Evolutionary conservation across 2,329 filamentous ascomycete species (phyloP), one percentile per base, ranked within the genome.

Genomic region (Raffaelea albimanens): DNA sequence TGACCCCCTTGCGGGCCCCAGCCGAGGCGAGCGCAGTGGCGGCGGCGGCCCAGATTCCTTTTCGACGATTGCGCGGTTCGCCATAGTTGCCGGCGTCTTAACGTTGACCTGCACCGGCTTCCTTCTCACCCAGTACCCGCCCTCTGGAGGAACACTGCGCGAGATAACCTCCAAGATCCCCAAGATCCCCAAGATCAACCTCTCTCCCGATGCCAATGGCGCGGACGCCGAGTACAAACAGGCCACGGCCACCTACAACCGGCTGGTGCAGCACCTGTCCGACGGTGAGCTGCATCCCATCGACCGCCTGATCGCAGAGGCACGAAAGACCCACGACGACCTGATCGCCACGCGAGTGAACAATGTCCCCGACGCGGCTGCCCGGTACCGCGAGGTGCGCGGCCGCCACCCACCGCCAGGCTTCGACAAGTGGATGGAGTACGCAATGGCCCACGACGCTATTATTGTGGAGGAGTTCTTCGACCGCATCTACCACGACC

Each of bases 401-500:
- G 71, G 70, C n/a, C 63, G 71, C 20, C 70, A 73, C 50, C 71
- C 71, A 1, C 71, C 71, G 5, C 71, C 71, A 0, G 69, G 68
- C 4, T 74, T 73, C 53, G 66, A 71, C 43, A 61, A 62, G 41
- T 73, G 70, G 70, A 68, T 68, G 57, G 58, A 63, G 34, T 72
- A 69, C 45, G 71, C 71, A 16, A 57, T 61, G 43, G 58, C 67
- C 25, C 60, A 66, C 40, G 56, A 68, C 23, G 67, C 68, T 39
- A 54, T 72, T 50, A 59, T 73, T 21, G 63, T 73, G 23, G 70
- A 73, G 54, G 63, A 69, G 51, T 70, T 70, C 53, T 76, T 74
- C 51, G 73, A 76, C 51, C 73, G 72, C 55, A 73, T 76, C 44
- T 70, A 75, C 56, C 67, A 75, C 53, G 73, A 76, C 54, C 57